phyloP scores from a whole-genome alignment of 1,284 basidiomycete species.

The Chalciporus piperatoides region DNA sequence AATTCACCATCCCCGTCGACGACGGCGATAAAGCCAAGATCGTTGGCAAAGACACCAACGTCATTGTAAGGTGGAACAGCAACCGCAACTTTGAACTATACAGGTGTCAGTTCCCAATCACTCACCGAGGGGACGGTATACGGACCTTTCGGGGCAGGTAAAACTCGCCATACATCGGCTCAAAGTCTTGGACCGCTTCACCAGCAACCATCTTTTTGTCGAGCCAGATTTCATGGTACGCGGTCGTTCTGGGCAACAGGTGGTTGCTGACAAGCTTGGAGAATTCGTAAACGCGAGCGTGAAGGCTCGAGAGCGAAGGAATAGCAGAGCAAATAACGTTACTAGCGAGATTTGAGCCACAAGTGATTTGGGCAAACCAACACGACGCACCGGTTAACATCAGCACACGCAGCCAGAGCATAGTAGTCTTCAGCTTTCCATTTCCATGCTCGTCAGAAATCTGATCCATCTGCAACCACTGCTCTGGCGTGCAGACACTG shows the following conservation, averaged over 20 bases:
- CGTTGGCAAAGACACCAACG: slow-evolving; percentile 94
- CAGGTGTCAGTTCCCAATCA: slow-evolving; percentile 10
- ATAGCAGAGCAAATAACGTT: slow-evolving; percentile 94
- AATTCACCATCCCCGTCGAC: slow-evolving; percentile 70
- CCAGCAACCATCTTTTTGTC: slow-evolving; percentile 94
- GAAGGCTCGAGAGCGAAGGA: slow-evolving; percentile 82
- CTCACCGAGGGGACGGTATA: slow-evolving; percentile 2
- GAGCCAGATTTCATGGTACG: slow-evolving; percentile 99
- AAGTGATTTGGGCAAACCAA: not conserved
- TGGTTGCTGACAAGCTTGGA: slow-evolving; percentile 84
- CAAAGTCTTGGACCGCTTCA: slow-evolving; percentile 88
- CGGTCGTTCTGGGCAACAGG: slow-evolving; percentile 86
- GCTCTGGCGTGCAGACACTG: slow-evolving; percentile 87
- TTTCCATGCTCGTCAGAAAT: slow-evolving; percentile 96
- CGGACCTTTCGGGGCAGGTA: slow-evolving; percentile 90
- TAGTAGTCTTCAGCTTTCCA: slow-evolving; percentile 96
- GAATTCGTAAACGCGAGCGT: slow-evolving; percentile 83
- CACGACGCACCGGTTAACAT: slow-evolving; percentile 81
- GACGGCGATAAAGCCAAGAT: slow-evolving; percentile 94
- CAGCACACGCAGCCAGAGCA: slow-evolving; percentile 97
- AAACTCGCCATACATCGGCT: slow-evolving; percentile 96
- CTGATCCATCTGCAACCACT: slow-evolving; percentile 95
- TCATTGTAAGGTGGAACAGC: slow-evolving; percentile 97
- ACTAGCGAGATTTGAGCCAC: slow-evolving; percentile 37
- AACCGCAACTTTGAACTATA: slow-evolving; percentile 94